Evolutionary conservation across 2,329 filamentous ascomycete genomes (phyloP).

Genomic region (Fusarium nanum): DNA sequence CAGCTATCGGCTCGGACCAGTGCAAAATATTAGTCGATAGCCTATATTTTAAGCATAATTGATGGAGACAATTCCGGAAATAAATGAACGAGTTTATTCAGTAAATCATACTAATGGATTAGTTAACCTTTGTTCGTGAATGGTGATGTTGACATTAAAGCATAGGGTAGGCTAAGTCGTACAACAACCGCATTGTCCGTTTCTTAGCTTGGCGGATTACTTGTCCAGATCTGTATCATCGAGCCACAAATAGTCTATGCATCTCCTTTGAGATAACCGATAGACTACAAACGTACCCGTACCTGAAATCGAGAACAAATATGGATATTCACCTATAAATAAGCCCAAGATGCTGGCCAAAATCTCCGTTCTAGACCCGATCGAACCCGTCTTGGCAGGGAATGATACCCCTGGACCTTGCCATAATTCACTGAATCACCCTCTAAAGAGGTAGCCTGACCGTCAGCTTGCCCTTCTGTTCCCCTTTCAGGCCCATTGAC

Average conservation of each 20-base stretch:
- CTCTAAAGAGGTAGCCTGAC: conserved; percentile 11
- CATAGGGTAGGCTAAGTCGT: neutral
- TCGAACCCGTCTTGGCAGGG: conserved; percentile 24
- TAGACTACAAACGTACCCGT: neutral
- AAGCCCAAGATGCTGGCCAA: conserved; percentile 15
- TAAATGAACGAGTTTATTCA: neutral
- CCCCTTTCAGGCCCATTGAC: too few species aligned
- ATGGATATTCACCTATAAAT: conserved; percentile 6
- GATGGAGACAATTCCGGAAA: neutral
- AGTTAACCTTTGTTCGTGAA: neutral
- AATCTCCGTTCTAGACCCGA: conserved; percentile 24
- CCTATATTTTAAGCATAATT: neutral
- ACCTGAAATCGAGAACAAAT: neutral
- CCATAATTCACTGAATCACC: neutral
- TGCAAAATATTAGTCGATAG: neutral
- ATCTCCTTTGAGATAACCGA: neutral
- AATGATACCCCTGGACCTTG: conserved; percentile 1
- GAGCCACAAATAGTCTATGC: neutral
- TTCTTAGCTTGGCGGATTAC: conserved; percentile 11
- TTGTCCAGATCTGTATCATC: conserved; percentile 14
- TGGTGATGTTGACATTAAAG: neutral
- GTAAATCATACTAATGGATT: neutral
- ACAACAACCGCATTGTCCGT: neutral
- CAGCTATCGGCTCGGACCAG: neutral
- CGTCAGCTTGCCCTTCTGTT: conserved; percentile 11